Evolutionary conservation across 352 stramenopile species (phyloP), one percentile per base, ranked within the genome.

Genomic region (Globisporangium iwayamae): DNA sequence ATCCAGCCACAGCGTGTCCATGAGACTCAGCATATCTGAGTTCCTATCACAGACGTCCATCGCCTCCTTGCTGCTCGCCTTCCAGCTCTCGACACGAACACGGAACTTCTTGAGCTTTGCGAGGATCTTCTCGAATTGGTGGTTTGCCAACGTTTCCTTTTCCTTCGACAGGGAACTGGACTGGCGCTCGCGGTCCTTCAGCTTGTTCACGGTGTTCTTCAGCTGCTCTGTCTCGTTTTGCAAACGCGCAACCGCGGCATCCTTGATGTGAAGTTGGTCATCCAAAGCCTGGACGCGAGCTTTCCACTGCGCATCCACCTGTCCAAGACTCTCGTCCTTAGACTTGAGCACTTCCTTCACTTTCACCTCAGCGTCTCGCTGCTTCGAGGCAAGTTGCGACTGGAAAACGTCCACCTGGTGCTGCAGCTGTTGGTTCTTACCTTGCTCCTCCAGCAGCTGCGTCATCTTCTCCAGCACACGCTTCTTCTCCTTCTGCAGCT

Each of bases 401-500:
- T 90, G 67, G 34, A 80, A 57, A 10, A 48, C 56, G 34, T 81
- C 68, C 8, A 90, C 28, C 56, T 75, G 70, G 10, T 71, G 73
- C 56, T 80, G 72, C 11, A 90, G 63, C 9, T 82, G 73, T 61
- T 90, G 80, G 30, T 68, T 84, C 57, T 87, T 90, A 43, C 68
- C 69, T 56, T 93, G 80, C 34, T 90, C 82, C 16, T 89, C 73
- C 5, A 90, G 67, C 18, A 91, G 55, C 34, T 85, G 76, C 2
- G 79, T 83, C 77, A 87, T 89, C 60, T 89, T 90, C 32, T 87
- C 68, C 46, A 90, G 60, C 45, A 88, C 78, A 20, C 76, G 79
- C 62, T 83, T 82, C 66, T 91, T 89, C 55, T 93, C 84, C 5
- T 79, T 80, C 54, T 89, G 73, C 4, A 93, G 57, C 52, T 89